phyloP scores from a whole-genome alignment of 495 filamentous ascomycete genomes.

The Beverwykella pulmonaria region DNA sequence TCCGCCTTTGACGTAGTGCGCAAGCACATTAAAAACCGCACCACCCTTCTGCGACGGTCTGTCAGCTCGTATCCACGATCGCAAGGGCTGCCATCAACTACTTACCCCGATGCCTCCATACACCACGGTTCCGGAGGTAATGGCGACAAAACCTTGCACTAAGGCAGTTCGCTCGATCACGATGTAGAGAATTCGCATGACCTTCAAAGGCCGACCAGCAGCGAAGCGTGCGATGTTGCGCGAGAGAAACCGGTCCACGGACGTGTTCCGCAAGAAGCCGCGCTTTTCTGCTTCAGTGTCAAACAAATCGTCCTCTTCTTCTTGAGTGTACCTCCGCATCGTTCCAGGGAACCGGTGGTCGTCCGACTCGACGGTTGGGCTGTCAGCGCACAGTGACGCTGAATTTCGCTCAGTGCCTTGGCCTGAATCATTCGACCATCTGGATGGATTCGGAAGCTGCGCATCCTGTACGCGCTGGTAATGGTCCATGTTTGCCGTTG shows the following conservation, averaged over 20 bases:
- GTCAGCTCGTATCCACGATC: conserved; percentile 9
- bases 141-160: conserved; percentile 63
- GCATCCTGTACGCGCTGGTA: conserved; percentile 58
- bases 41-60: conserved; percentile 52
- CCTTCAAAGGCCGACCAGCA: conserved; percentile 61
- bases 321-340: conserved; percentile 51
- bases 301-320: conserved; percentile 51
- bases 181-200: conserved; percentile 61
- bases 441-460: conserved; percentile 53
- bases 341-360: conserved; percentile 50
- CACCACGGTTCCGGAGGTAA: conserved; percentile 66
- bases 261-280: conserved; percentile 52
- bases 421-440: conserved; percentile 84
- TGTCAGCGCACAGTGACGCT: conserved; percentile 64
- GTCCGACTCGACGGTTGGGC: conserved; percentile 57
- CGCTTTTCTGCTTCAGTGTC: conserved; percentile 47
- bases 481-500: conserved; percentile 66
- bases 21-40: conserved; percentile 79
- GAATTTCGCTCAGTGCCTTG: conserved; percentile 80
- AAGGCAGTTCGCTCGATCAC: conserved; percentile 65
- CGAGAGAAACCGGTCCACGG: conserved; percentile 54
- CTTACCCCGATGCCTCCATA: conserved; percentile 73
- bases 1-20: conserved; percentile 95
- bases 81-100: conserved; percentile 5
- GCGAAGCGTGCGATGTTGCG: conserved; percentile 57